Percentiles rank a stretch among this genome's conserved stretches.
These are phyloP conservation scores for Mycocentrospora acerina DNA, from an alignment of 2,329 filamentous ascomycete genomes.

Conservation along the genomic window DNA sequence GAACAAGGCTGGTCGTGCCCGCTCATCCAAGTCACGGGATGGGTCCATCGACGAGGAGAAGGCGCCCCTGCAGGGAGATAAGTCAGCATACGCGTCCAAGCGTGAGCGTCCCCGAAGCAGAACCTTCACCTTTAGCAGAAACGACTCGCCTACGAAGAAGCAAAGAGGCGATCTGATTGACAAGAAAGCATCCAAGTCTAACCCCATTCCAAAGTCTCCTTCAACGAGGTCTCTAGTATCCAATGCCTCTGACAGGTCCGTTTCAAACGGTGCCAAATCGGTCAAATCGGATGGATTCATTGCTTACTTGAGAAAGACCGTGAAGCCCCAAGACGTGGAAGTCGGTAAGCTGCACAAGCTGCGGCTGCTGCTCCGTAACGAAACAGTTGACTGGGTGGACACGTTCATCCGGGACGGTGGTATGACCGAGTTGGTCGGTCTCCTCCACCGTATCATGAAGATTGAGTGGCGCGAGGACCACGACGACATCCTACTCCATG, in stretches of 20 bases:
- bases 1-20: constrained; percentile 49
- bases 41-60: constrained; percentile 26
- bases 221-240: constrained; percentile 60
- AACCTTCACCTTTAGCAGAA: constrained; percentile 76
- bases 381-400: constrained; percentile 95
- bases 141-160: constrained; percentile 75
- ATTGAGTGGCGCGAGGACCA: constrained; percentile 99
- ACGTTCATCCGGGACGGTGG: constrained; percentile 85
- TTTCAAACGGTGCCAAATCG: constrained; percentile 71
- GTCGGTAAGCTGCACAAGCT: constrained; percentile 96
- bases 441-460: constrained; percentile 89
- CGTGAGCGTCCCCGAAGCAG: constrained; percentile 62
- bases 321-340: constrained; percentile 80
- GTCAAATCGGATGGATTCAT: constrained; percentile 83
- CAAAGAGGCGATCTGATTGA: constrained; percentile 61
- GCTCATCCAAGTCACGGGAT: constrained; percentile 36
- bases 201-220: constrained; percentile 65
- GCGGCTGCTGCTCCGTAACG: constrained; percentile 83
- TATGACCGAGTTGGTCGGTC: constrained; percentile 84
- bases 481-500: constrained; percentile 88
- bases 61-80: constrained; percentile 8
- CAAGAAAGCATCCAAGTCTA: constrained; percentile 64
- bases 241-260: constrained; percentile 57
- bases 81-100: constrained; percentile 40
- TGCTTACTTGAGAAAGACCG: constrained; percentile 76